phyloP scores from a whole-genome alignment of 768 basidiomycete species.

The Tricholoma bakamatsutake region DNA sequence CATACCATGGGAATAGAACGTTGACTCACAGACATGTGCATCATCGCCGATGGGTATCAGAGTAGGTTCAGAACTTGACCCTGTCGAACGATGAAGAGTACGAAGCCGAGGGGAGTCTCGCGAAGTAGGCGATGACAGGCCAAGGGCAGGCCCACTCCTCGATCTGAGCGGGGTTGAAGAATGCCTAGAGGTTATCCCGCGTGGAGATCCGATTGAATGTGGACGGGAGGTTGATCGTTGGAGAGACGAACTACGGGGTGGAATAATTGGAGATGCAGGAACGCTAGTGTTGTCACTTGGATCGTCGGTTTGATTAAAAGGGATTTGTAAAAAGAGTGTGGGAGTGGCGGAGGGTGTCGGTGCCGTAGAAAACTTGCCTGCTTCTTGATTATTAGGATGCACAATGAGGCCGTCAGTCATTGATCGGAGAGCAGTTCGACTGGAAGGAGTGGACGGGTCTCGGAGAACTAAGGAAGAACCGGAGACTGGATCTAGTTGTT shows the following conservation, averaged over 20 bases:
- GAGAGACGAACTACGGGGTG: conserved; percentile 47
- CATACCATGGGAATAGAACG: conserved; percentile 6
- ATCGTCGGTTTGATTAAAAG: conserved; percentile 19
- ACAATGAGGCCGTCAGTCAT: conserved; percentile 27
- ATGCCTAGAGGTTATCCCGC: conserved; percentile 28
- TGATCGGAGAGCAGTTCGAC: conserved; percentile 33
- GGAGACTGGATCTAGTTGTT: conserved; percentile 53
- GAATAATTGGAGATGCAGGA: conserved; percentile 31
- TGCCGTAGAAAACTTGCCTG: conserved; percentile 14
- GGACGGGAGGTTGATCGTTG: conserved; percentile 25
- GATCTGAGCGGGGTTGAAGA: conserved; percentile 39
- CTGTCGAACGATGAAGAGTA: conserved; percentile 64
- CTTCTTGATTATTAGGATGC: conserved; percentile 17
- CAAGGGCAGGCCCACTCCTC: conserved; percentile 30
- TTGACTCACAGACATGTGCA: conserved; percentile 38
- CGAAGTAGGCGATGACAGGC: conserved; percentile 18
- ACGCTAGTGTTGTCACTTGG: conserved; percentile 15
- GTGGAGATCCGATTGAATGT: conserved; percentile 24
- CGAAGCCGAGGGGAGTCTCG: conserved; percentile 40
- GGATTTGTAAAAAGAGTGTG: conserved; percentile 25
- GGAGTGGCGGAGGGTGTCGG: conserved; percentile 18
- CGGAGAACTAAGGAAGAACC: conserved; percentile 49
- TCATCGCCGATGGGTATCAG: conserved; percentile 54
- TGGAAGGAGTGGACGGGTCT: conserved; percentile 57
- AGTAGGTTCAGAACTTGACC: conserved; percentile 82